Evolutionary conservation across 2,329 filamentous ascomycete genomes (phyloP), one percentile per base, ranked within the genome.

Genomic region (Xylariomycetidae sp.): DNA sequence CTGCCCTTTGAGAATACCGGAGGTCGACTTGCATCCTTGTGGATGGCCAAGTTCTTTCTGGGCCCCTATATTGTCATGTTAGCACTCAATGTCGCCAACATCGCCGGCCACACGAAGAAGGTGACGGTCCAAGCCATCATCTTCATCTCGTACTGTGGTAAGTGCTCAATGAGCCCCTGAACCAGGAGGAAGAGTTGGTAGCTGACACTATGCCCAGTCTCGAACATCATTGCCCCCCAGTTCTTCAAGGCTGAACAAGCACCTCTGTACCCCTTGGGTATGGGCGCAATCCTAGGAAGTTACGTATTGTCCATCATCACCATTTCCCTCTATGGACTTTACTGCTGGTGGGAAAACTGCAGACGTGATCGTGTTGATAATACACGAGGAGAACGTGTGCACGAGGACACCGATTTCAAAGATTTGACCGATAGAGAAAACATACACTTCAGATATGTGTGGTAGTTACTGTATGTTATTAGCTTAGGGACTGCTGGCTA

Each of bases 51-150:
- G 22, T 34, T 38, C 27, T 38, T 38, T 20, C 31, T 38, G 20
- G 36, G 36, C 6, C 36, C 36, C 8, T 38, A 34, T 20, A 38
- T 38, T 16, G 25, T 38, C 15, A 38, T 34, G 36, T 28, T 28
- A 15, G 29, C 29, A 9, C 16, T 33, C 27, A 23, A 37, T n/a
- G 33, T 26, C 5, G 33, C 48, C 14, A 51, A 51, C 41, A 57
- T 70, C 8, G 66, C 67, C 0, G 67, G 67, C 5, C 69, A 68
- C 41, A 74, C 63, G 12, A 72, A 66, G 54, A 72, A 66, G 50
- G 69, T 61, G 12, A 70, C 62, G 0, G 63, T 69, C 10, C 64
- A 65, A 3, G 66, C 67, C 1, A 36, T 70, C 17, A 66, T 66
- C 32, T 45, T 69, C 31, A 63, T 69, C 26, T 19, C 38, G 3